Conservation (phyloP, 2,329 filamentous ascomycete genomes). For the Trichoderma pleuroti region DNA sequence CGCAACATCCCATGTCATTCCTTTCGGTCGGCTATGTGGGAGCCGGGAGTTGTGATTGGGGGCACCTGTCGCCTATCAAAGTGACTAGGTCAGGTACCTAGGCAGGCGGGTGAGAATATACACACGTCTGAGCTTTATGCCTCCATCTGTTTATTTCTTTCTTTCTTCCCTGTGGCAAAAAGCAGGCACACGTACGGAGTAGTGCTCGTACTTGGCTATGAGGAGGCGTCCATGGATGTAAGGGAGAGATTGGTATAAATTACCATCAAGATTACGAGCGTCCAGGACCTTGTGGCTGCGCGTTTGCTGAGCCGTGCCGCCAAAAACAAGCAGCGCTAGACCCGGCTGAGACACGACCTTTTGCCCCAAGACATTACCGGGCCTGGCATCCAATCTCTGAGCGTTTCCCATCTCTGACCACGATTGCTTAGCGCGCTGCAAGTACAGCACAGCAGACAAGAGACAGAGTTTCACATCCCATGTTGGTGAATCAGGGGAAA, state of each 20-base stretch:
- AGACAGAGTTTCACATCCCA: neutral
- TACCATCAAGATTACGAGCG: neutral
- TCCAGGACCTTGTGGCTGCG: neutral
- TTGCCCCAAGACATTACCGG: neutral
- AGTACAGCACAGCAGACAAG: neutral
- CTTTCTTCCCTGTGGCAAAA: neutral
- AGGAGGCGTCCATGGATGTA: neutral
- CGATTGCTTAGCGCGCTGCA: neutral
- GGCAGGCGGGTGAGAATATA: neutral
- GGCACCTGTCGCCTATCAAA: neutral
- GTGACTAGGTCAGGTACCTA: no score
- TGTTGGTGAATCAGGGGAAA: conserved; percentile 7
- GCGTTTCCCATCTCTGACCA: neutral
- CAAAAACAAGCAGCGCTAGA: neutral
- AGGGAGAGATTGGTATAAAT: neutral
- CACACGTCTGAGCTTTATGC: neutral
- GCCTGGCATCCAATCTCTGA: neutral
- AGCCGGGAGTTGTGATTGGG: neutral
- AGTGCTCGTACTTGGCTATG: neutral
- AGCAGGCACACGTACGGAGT: neutral
- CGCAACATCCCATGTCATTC: neutral
- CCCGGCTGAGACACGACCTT: conserved; percentile 1
- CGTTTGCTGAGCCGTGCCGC: conserved; percentile 4
- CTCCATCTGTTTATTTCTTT: neutral
- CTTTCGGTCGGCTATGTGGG: neutral